phyloP scores from a whole-genome alignment of 345 rosid species.

The Corymbia maculata region DNA sequence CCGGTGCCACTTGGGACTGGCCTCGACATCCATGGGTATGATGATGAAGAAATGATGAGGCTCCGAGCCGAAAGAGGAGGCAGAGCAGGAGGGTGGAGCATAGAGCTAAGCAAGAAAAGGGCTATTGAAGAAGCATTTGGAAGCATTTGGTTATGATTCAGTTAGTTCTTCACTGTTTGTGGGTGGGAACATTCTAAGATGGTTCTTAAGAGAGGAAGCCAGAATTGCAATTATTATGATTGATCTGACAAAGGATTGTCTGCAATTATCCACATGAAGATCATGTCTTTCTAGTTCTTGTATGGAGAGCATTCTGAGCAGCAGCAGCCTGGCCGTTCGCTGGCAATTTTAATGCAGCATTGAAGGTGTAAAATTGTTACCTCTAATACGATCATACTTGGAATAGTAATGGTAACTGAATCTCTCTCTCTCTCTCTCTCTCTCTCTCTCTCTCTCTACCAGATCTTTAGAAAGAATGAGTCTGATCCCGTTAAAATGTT shows the following conservation, averaged over 20 bases:
- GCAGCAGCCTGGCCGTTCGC: not conserved
- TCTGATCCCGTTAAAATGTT: not conserved
- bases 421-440: not conserved
- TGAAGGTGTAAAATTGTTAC: not conserved
- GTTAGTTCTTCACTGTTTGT: not conserved
- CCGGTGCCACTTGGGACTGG: conserved; percentile 57
- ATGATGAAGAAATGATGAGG: conserved; percentile 64
- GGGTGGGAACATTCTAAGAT: not conserved
- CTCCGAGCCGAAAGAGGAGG: conserved; percentile 72
- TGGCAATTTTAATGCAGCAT: not conserved
- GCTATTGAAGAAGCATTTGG: conserved; percentile 92
- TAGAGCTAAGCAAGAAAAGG: conserved; percentile 76
- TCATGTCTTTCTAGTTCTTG: not conserved
- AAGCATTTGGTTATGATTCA: conserved; percentile 68
- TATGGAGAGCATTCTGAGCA: not conserved
- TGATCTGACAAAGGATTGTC: not conserved
- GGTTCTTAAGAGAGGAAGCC: not conserved
- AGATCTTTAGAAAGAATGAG: not conserved
- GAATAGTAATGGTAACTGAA: not conserved
- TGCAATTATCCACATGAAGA: not conserved
- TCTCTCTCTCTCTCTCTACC: not conserved
- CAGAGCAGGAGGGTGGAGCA: conserved; percentile 82
- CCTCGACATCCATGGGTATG: conserved; percentile 49
- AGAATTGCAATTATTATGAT: not conserved
- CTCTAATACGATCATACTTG: not conserved